Evolutionary conservation across 192 early-diverging fungal genomes (phyloP).

Genomic region (Cladochytrium replicatum): DNA sequence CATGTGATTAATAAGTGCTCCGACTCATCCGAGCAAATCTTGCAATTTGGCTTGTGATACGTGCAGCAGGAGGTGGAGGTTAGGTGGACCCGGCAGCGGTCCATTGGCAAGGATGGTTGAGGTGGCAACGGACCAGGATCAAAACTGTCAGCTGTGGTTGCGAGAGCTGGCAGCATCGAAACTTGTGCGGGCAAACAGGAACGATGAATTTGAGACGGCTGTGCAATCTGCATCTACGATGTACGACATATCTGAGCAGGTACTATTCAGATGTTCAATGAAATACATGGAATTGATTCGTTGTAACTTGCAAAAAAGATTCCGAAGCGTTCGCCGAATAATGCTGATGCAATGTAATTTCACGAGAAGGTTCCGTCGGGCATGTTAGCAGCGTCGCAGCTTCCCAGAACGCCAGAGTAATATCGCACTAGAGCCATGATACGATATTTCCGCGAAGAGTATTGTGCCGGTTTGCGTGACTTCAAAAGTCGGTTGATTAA

Average conservation of each 20-base stretch:
- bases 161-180: conserved; percentile 25
- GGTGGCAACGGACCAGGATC: too few relatives aligned
- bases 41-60: too few relatives aligned
- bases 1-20: too few relatives aligned
- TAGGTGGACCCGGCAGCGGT: too few relatives aligned
- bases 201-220: conserved; percentile 26
- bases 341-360: conserved; percentile 27
- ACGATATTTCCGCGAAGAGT: conserved; percentile 29
- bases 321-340: too few relatives aligned
- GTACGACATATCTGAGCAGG: conserved; percentile 25
- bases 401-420: conserved; percentile 18
- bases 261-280: too few relatives aligned
- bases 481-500: conserved; percentile 26
- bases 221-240: conserved; percentile 30
- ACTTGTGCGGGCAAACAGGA: conserved; percentile 20
- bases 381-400: conserved; percentile 22
- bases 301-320: conserved; percentile 21
- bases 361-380: conserved; percentile 35
- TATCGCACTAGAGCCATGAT: conserved; percentile 32
- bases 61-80: too few relatives aligned
- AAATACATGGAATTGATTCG: too few relatives aligned
- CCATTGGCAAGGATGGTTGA: too few relatives aligned
- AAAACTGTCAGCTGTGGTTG: conserved; percentile 19
- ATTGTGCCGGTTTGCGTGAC: conserved; percentile 13
- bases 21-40: too few relatives aligned